phyloP scores from a whole-genome alignment of 1,284 basidiomycete species.

The Microbotryum violaceum region DNA sequence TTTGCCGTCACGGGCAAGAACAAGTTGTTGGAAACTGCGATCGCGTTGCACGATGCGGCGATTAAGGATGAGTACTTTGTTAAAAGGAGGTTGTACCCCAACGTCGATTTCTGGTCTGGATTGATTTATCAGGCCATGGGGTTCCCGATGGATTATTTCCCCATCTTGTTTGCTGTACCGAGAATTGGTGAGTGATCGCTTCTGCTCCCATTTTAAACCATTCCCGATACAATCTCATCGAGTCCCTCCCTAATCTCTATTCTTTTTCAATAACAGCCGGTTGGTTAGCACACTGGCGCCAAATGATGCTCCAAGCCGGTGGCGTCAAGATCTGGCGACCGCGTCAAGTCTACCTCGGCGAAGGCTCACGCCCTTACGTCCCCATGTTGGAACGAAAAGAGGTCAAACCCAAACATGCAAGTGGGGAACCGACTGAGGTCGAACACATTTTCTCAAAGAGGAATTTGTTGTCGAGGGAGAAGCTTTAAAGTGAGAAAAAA shows the following conservation, averaged over 20 bases:
- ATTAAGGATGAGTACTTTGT: constrained; percentile 81
- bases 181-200: constrained; percentile 55
- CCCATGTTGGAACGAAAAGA: constrained; percentile 53
- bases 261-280: not conserved
- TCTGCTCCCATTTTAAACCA: constrained; percentile 52
- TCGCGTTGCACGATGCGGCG: constrained; percentile 75
- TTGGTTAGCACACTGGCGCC: constrained; percentile 30
- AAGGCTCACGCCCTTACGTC: constrained; percentile 62
- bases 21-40: constrained; percentile 72
- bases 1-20: constrained; percentile 62
- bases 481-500: not conserved
- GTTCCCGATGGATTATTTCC: constrained; percentile 83
- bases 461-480: constrained; percentile 23
- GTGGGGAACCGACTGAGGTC: constrained; percentile 23
- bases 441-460: constrained; percentile 30
- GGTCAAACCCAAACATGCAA: constrained; percentile 45
- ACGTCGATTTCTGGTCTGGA: constrained; percentile 44
- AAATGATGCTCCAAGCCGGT: constrained; percentile 80
- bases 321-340: constrained; percentile 88
- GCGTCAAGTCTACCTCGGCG: constrained; percentile 69
- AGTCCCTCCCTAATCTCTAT: constrained; percentile 62
- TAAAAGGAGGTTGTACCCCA: constrained; percentile 46
- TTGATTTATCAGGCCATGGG: constrained; percentile 82
- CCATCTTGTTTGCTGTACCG: constrained; percentile 78
- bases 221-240: constrained; percentile 41